phyloP scores from a whole-genome alignment of 495 filamentous ascomycete species.

The Neurospora sp. region DNA sequence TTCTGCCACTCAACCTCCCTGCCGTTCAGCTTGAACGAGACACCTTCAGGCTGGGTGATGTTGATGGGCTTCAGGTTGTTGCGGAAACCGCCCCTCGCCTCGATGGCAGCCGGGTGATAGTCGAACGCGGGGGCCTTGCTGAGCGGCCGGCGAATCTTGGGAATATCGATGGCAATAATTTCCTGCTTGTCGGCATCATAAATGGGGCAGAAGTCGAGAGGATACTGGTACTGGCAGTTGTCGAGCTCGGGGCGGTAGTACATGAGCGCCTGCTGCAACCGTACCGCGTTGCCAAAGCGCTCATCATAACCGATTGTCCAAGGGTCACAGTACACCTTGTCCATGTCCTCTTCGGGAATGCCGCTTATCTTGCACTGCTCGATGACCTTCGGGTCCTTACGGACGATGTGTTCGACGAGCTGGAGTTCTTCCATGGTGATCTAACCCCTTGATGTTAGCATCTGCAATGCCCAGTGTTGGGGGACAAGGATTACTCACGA shows the following conservation, averaged over 20 bases:
- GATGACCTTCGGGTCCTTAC: constrained; percentile 80
- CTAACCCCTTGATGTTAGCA: constrained; percentile 24
- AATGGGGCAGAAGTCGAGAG: constrained; percentile 91
- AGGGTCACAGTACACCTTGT: constrained; percentile 81
- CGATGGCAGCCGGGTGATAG: constrained; percentile 66
- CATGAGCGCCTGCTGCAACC: constrained; percentile 89
- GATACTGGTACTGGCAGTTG: constrained; percentile 83
- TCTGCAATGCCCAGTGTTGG: neutral
- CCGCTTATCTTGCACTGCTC: constrained; percentile 84
- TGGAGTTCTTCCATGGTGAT: constrained; percentile 95
- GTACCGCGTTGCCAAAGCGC: constrained; percentile 68
- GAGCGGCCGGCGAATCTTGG: constrained; percentile 64
- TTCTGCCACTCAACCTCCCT: constrained; percentile 86
- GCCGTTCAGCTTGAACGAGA: constrained; percentile 77
- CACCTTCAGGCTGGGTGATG: constrained; percentile 90
- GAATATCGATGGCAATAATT: constrained; percentile 85
- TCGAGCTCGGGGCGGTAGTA: constrained; percentile 86
- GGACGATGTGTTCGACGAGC: constrained; percentile 69
- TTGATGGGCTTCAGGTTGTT: constrained; percentile 83
- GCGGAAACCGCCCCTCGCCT: constrained; percentile 66
- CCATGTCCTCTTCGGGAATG: constrained; percentile 78
- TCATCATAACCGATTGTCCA: constrained; percentile 97
- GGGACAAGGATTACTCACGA: constrained; percentile 36
- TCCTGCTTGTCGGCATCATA: constrained; percentile 74
- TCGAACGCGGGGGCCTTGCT: constrained; percentile 68